Evolutionary conservation across 192 early-diverging fungal genomes (phyloP).

Genomic region (Coemansia umbellata): DNA sequence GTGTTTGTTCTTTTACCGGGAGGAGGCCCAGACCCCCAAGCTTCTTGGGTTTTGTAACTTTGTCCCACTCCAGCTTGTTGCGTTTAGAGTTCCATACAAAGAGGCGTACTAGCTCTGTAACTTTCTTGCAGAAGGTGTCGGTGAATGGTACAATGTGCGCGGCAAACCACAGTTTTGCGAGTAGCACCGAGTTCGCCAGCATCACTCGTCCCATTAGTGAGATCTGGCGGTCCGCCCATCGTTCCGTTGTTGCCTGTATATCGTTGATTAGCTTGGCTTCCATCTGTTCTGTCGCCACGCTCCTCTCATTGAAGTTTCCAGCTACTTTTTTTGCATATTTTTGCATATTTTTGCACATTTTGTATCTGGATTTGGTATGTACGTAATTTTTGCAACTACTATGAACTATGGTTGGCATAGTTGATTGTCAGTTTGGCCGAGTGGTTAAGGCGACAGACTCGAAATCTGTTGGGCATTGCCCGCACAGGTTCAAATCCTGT

Average conservation of each 20-base stretch:
- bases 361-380: too few relatives aligned
- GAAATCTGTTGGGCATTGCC: too few relatives aligned
- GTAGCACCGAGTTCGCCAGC: not conserved
- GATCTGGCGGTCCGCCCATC: not conserved
- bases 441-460: too few relatives aligned
- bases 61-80: not conserved
- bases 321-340: too few relatives aligned
- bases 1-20: too few relatives aligned
- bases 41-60: not conserved
- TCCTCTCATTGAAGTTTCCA: slow-evolving; percentile 1
- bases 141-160: not conserved
- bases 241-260: not conserved
- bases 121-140: not conserved
- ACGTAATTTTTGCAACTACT: too few relatives aligned
- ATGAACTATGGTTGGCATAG: too few relatives aligned
- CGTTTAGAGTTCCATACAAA: not conserved
- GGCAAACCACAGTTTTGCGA: slow-evolving; percentile 5
- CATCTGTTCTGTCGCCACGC: not conserved
- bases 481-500: too few relatives aligned
- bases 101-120: not conserved
- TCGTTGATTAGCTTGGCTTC: not conserved
- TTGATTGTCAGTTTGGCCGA: too few relatives aligned
- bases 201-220: not conserved
- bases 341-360: too few relatives aligned
- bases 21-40: not conserved